Conservation (phyloP, 441 rosid genomes). For the Croton setiger region DNA sequence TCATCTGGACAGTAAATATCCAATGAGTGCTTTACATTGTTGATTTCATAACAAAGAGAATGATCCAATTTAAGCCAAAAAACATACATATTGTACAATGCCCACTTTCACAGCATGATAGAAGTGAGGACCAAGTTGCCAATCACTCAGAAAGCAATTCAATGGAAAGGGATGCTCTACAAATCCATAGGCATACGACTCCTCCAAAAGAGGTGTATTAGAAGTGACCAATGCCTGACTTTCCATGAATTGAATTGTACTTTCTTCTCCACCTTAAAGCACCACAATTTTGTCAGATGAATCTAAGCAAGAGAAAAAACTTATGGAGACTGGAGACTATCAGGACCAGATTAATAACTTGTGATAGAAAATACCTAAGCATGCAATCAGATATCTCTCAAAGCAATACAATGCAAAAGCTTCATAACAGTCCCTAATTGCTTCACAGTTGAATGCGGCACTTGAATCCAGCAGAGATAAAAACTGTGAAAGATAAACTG, state of each 20-base stretch:
- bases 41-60: slow-evolving; percentile 14
- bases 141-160: slow-evolving; percentile 61
- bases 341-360: background rate
- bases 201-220: slow-evolving; percentile 81
- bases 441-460: slow-evolving; percentile 92
- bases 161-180: slow-evolving; percentile 94
- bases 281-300: slow-evolving; percentile 19
- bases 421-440: slow-evolving; percentile 93
- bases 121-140: slow-evolving; percentile 88
- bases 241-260: slow-evolving; percentile 89
- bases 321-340: slow-evolving; percentile 10
- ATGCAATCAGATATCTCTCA: slow-evolving; percentile 95
- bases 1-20: slow-evolving; percentile 56
- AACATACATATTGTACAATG: slow-evolving; percentile 91
- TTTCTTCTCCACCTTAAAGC: slow-evolving; percentile 79
- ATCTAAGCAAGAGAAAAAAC: background rate
- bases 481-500: slow-evolving; percentile 48
- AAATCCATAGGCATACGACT: slow-evolving; percentile 71
- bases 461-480: slow-evolving; percentile 80
- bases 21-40: slow-evolving; percentile 18
- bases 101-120: slow-evolving; percentile 93
- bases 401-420: slow-evolving; percentile 98
- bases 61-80: slow-evolving; percentile 11
- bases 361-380: slow-evolving; percentile 61
- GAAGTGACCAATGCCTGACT: slow-evolving; percentile 58